These are phyloP conservation scores for Tulasnella calospora DNA, from an alignment of 768 basidiomycete species.

Conservation along the genomic window DNA sequence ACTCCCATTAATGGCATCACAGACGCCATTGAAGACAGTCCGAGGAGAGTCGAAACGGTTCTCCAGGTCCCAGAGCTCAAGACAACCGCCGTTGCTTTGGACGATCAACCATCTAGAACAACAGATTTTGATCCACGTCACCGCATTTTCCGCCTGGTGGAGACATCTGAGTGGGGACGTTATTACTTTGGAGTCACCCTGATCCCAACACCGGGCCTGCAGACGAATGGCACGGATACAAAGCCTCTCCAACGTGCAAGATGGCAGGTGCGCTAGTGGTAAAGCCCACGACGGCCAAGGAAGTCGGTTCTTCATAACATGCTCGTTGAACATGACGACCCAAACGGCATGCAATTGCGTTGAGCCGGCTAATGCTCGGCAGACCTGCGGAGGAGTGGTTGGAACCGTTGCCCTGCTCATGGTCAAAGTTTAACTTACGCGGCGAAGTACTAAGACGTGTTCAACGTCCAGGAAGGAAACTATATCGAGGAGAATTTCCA, in stretches of 20 bases:
- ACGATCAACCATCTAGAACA: neutral
- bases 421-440: neutral
- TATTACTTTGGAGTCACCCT: neutral
- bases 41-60: neutral
- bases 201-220: neutral
- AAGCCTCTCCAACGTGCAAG: neutral
- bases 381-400: neutral
- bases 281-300: neutral
- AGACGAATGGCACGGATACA: neutral
- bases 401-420: neutral
- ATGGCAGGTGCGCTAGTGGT: neutral
- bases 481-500: neutral
- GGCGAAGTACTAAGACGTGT: neutral
- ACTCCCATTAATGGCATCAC: neutral
- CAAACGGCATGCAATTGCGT: neutral
- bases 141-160: neutral
- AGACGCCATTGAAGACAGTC: neutral
- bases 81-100: neutral
- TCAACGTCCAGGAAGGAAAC: neutral
- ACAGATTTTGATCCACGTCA: neutral
- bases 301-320: neutral
- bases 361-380: neutral
- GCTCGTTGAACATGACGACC: neutral
- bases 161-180: neutral
- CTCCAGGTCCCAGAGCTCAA: neutral